phyloP scores from a whole-genome alignment of 257 asterid species.

The Cordia subcordata region DNA sequence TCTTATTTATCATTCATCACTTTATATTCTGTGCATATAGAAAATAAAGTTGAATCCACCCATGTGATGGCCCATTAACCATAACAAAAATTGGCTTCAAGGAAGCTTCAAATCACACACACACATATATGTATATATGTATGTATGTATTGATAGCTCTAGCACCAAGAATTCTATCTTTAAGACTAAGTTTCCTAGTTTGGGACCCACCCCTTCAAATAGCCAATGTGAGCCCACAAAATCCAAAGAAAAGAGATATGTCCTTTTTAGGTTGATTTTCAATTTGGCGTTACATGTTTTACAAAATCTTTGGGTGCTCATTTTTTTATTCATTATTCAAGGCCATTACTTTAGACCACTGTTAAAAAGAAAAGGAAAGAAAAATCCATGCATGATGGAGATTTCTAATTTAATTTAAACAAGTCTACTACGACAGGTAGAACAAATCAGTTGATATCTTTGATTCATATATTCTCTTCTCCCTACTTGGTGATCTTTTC shows the following conservation, averaged over 20 bases:
- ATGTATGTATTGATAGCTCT: too few relatives aligned
- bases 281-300: conserved; percentile 11
- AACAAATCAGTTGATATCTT: too few relatives aligned
- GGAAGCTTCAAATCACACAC: conserved; percentile 31
- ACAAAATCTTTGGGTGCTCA: not conserved
- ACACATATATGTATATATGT: too few relatives aligned
- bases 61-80: conserved; percentile 57
- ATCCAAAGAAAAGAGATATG: conserved; percentile 49
- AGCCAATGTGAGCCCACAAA: conserved; percentile 47
- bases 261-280: conserved; percentile 28
- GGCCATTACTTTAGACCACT: too few relatives aligned
- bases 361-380: too few relatives aligned
- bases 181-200: conserved; percentile 21
- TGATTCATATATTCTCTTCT: not conserved
- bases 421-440: too few relatives aligned
- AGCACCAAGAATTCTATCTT: conserved; percentile 35
- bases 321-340: conserved; percentile 1
- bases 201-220: conserved; percentile 30
- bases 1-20: conserved; percentile 27
- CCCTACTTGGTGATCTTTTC: too few relatives aligned
- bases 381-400: too few relatives aligned
- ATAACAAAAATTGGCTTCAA: conserved; percentile 24
- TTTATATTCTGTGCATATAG: conserved; percentile 22
- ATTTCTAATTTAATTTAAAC: too few relatives aligned
- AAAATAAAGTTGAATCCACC: conserved; percentile 43